phyloP scores from a whole-genome alignment of 768 basidiomycete genomes.

The Neoboletus magnificus region DNA sequence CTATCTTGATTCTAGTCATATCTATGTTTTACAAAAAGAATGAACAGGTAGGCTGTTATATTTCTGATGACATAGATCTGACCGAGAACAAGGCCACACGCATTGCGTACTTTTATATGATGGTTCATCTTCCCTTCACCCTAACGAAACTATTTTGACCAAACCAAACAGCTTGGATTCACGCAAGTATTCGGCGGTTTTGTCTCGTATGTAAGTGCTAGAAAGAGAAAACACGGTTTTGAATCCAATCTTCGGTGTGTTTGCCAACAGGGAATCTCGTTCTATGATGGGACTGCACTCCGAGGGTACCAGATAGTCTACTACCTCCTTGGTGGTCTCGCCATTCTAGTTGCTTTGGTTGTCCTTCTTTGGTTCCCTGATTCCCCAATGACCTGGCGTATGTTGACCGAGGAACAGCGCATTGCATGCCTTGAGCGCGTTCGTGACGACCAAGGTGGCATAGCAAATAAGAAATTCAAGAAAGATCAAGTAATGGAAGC shows the following conservation, averaged over 20 bases:
- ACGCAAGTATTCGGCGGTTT: constrained; percentile 37
- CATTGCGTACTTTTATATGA: neutral
- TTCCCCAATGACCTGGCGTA: constrained; percentile 25
- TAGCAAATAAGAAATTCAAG: neutral
- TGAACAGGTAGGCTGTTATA: neutral
- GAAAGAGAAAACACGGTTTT: neutral
- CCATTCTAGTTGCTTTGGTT: constrained; percentile 34
- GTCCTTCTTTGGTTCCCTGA: neutral
- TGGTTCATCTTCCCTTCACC: neutral
- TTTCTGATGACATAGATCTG: neutral
- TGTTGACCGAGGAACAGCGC: constrained; percentile 36
- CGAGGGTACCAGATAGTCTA: constrained; percentile 29
- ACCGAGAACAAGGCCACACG: neutral
- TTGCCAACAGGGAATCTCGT: constrained; percentile 25
- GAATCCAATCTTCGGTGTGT: neutral
- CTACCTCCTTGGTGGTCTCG: constrained; percentile 37
- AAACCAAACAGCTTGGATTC: constrained; percentile 16
- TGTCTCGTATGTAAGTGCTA: constrained; percentile 31
- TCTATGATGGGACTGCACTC: constrained; percentile 22
- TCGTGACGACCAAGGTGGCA: constrained; percentile 31
- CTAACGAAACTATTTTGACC: neutral
- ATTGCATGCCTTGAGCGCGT: constrained; percentile 38
- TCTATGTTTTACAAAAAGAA: neutral
- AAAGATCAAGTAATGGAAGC: neutral
- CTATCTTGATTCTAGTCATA: neutral